phyloP scores from a whole-genome alignment of 2,329 filamentous ascomycete species.

The Graphilbum fragrans region DNA sequence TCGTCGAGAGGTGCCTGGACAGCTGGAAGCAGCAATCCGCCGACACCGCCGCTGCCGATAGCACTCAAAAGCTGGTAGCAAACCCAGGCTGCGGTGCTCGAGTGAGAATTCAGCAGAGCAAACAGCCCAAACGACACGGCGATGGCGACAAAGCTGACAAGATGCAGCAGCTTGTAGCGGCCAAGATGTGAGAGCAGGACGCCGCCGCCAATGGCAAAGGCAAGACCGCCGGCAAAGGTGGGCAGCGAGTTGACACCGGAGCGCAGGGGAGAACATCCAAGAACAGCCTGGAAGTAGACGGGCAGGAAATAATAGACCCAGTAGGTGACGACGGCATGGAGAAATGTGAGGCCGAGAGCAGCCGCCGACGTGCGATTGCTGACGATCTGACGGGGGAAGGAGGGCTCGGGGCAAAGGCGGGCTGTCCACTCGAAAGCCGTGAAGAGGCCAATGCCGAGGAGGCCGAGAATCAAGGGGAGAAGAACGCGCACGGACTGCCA shows the following conservation, averaged over 20 bases:
- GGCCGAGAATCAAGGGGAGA: slow-evolving; percentile 27
- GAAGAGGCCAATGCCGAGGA: slow-evolving; percentile 23
- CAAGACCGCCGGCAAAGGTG: slow-evolving; percentile 8
- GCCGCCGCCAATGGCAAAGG: slow-evolving; percentile 7
- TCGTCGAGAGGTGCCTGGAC: slow-evolving; percentile 21
- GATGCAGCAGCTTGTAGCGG: slow-evolving; percentile 21
- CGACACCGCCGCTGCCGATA: slow-evolving; percentile 20
- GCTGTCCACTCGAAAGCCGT: slow-evolving; percentile 16
- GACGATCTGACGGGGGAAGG: slow-evolving; percentile 30
- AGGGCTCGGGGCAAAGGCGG: slow-evolving; percentile 11
- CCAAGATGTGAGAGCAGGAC: slow-evolving; percentile 5
- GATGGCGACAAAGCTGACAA: slow-evolving; percentile 21
- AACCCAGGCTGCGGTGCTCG: slow-evolving; percentile 18
- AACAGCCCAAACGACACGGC: slow-evolving; percentile 15
- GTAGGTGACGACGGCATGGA: slow-evolving; percentile 19
- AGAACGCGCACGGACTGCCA: slow-evolving; percentile 28
- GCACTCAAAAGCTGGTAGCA: slow-evolving; percentile 19
- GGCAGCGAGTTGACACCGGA: slow-evolving; percentile 16
- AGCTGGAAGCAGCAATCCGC: slow-evolving; percentile 24
- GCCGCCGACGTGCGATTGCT: slow-evolving; percentile 22
- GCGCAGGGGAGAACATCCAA: slow-evolving; percentile 13
- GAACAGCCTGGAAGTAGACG: slow-evolving; percentile 30
- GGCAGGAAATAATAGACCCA: slow-evolving; percentile 26
- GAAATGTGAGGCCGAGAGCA: not conserved
- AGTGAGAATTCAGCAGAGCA: slow-evolving; percentile 12